Conservation (phyloP, 495 filamentous ascomycete genomes). For the Lophiotrema nucula region DNA sequence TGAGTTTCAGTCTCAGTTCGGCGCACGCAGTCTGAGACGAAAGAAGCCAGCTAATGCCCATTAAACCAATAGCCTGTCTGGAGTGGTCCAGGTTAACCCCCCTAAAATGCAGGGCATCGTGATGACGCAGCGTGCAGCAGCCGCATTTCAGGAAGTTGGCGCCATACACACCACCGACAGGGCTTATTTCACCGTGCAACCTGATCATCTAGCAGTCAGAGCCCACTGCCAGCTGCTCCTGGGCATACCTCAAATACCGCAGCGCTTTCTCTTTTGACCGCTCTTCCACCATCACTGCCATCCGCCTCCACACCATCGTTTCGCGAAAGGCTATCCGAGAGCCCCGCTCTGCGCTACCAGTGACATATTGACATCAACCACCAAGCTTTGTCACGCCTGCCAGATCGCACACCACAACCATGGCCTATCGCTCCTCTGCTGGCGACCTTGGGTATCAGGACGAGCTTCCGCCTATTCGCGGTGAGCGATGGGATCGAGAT, state of each 20-base stretch:
- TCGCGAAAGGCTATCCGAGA: too few species aligned
- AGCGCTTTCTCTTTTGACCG: neutral
- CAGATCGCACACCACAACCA: constrained; percentile 6
- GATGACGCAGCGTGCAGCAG: constrained; percentile 21
- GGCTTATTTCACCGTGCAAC: neutral
- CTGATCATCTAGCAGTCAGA: constrained; percentile 3
- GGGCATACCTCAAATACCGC: neutral
- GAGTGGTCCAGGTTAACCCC: too few species aligned
- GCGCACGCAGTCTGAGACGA: neutral
- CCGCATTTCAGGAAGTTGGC: constrained; percentile 7
- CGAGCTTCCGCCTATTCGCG: constrained; percentile 23
- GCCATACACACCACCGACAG: constrained; percentile 1
- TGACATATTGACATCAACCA: constrained; percentile 7
- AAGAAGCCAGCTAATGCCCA: neutral
- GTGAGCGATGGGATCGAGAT: constrained; percentile 43
- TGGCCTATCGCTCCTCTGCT: constrained; percentile 36
- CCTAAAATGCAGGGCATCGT: too few species aligned
- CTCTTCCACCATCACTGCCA: neutral
- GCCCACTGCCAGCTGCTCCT: neutral
- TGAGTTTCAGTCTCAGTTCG: neutral
- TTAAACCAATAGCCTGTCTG: too few species aligned
- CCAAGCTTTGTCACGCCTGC: neutral
- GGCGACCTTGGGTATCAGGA: constrained; percentile 35
- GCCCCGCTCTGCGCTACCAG: neutral
- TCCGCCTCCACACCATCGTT: neutral